Evolutionary conservation across 176 grass and related monocot species (phyloP).

Genomic region (Rhynchospora tenuis): DNA sequence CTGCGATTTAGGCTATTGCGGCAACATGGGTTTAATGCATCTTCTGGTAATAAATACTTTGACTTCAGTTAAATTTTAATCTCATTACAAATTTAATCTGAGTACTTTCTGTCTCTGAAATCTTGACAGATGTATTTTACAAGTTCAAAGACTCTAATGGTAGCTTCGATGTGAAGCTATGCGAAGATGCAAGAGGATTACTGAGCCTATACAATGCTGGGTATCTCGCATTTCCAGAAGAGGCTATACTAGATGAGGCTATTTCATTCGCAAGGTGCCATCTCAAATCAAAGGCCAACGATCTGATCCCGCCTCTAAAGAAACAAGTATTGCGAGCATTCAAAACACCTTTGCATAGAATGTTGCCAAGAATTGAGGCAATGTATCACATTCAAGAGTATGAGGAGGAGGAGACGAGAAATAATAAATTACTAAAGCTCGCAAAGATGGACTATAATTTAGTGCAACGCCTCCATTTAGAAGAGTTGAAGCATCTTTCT

Average conservation of each 20-base stretch:
- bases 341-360: conserved; percentile 26
- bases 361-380: conserved; percentile 24
- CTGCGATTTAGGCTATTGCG: conserved; percentile 19
- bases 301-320: neutral
- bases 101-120: neutral
- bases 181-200: neutral
- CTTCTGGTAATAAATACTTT: conserved; percentile 10
- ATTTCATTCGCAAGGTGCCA: neutral
- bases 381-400: conserved; percentile 23
- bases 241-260: conserved; percentile 18
- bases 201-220: conserved; percentile 34
- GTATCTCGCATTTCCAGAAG: conserved; percentile 18
- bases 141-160: conserved; percentile 29
- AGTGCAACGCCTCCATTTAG: conserved; percentile 21
- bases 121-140: conserved; percentile 29
- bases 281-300: neutral
- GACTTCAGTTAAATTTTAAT: no score
- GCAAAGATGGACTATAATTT: conserved; percentile 39
- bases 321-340: conserved; percentile 18
- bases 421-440: conserved; percentile 12
- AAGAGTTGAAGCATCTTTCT: conserved; percentile 24
- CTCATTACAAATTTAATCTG: no score
- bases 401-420: conserved; percentile 1
- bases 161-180: neutral
- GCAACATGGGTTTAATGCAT: conserved; percentile 12